Percentiles rank a stretch among this genome's conserved stretches.
These are phyloP conservation scores for Leccinum boreale DNA, from an alignment of 768 basidiomycete species.

Conservation along the genomic window DNA sequence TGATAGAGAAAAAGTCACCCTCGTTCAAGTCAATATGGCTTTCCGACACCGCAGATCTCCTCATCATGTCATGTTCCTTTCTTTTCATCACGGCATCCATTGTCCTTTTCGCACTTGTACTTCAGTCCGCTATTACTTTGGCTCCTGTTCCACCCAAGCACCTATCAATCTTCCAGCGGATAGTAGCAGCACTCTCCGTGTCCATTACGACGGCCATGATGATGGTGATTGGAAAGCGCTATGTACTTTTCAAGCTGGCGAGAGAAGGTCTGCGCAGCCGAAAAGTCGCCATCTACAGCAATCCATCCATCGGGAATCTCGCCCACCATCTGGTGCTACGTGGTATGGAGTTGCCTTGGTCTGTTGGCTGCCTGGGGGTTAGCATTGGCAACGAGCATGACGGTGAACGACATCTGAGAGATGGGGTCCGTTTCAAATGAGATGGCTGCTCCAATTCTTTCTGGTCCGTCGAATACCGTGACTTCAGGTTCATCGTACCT, in stretches of 20 bases:
- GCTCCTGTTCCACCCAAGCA: neutral
- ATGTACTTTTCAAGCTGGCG: conserved; percentile 12
- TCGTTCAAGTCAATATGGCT: neutral
- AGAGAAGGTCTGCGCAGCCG: conserved; percentile 9
- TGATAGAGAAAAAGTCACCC: neutral
- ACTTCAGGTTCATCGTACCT: neutral
- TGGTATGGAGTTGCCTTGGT: conserved; percentile 10
- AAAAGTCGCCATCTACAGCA: conserved; percentile 12
- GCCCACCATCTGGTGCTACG: neutral
- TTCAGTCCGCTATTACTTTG: neutral
- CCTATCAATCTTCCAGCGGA: conserved; percentile 7
- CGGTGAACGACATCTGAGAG: conserved; percentile 7
- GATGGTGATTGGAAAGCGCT: conserved; percentile 15
- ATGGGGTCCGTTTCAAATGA: neutral
- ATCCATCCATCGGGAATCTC: conserved; percentile 11
- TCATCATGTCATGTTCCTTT: conserved; percentile 6
- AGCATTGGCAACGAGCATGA: conserved; percentile 13
- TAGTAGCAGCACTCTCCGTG: conserved; percentile 9
- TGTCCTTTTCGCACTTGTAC: conserved; percentile 4
- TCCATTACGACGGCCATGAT: conserved; percentile 14
- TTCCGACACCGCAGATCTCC: conserved; percentile 5
- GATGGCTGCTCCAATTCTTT: neutral
- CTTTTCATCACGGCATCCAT: conserved; percentile 1
- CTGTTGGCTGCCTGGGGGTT: conserved; percentile 11
- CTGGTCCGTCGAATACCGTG: conserved; percentile 2